Base-by-base conservation (phyloP, 148 eudicot species). In the Rhododendron simsii region DNA sequence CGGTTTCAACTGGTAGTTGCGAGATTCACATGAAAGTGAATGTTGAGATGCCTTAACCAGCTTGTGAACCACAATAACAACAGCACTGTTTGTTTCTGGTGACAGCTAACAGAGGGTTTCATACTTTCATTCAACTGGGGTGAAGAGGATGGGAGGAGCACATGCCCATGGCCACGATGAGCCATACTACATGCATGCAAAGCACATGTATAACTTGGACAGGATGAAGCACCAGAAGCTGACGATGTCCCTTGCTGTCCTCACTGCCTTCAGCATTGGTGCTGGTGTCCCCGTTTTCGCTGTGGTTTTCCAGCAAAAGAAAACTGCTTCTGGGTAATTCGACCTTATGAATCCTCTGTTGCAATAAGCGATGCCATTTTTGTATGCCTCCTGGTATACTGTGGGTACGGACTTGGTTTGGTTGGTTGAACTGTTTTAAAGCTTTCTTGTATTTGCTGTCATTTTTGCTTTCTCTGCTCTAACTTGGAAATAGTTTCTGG, bases 201-300 rank as follows among this genome's bases (percentile, higher is more conserved):
- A 92, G 92, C 98, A 95, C 95, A 98, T 95, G 98, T 95, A 98
- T 93, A 98, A 98, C 93, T 91, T 98, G 90, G 98, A 98, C 90
- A 91, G 92, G 95, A 94, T 95, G 98, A 94, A 89, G 79, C 21
- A 93, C 88, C 94, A 95, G 92, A 89, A 89, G 88, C 86, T 98
- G 37, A 94, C 85, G 61, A 89, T 98, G 92, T 87, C 91, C 18
- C 93, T 95, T 23, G 89, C 86, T 51, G 98, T 95, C 80, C 85
- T 92, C 83, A 71, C 91, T 78, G 95, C 93, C 85, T 92, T 98
- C 88, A 89, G 92, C 93, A 91, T 98, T 39, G 99, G 98, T 39
- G 92, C 91, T 73, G 86, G 48, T 30, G 98, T 98, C 48, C 99
- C 98, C 15, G 47, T 98, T 41, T 95, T 81, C 74, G 98, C 99